phyloP scores from a whole-genome alignment of 2,329 filamentous ascomycete species.

The Pestalotiopsis sp. region DNA sequence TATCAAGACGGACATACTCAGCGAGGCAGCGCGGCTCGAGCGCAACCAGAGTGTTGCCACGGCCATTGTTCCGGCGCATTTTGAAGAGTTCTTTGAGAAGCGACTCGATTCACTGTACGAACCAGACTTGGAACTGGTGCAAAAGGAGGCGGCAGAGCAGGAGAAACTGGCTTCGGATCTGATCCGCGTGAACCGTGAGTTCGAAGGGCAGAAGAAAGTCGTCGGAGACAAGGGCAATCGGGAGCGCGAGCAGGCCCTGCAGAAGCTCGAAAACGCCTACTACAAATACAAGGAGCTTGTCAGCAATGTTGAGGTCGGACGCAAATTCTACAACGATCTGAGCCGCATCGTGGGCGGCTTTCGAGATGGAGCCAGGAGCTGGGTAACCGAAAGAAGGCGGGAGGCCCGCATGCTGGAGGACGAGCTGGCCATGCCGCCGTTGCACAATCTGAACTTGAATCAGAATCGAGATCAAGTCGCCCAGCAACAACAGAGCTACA shows the following conservation, averaged over 20 bases:
- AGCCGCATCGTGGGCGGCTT: slow-evolving; percentile 84
- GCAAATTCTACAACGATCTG: slow-evolving; percentile 97
- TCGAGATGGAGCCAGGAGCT: slow-evolving; percentile 73
- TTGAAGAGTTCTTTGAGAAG: slow-evolving; percentile 87
- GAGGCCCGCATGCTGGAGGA: slow-evolving; percentile 71
- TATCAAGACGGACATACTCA: slow-evolving; percentile 81
- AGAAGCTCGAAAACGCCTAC: slow-evolving; percentile 87
- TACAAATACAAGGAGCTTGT: slow-evolving; percentile 97
- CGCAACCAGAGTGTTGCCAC: slow-evolving; percentile 79
- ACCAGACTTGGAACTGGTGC: slow-evolving; percentile 70
- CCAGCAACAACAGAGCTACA: slow-evolving; percentile 1
- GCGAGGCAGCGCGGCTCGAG: slow-evolving; percentile 83
- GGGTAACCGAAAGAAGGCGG: slow-evolving; percentile 77
- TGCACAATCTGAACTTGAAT: slow-evolving; percentile 28
- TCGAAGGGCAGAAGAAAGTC: slow-evolving; percentile 70
- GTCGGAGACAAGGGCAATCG: slow-evolving; percentile 63
- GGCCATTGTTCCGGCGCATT: slow-evolving; percentile 83
- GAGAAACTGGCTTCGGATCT: slow-evolving; percentile 70
- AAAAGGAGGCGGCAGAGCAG: slow-evolving; percentile 76
- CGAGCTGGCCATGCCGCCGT: slow-evolving; percentile 34
- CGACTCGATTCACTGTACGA: slow-evolving; percentile 79
- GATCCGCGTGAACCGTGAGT: slow-evolving; percentile 75
- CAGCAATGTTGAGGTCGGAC: slow-evolving; percentile 84
- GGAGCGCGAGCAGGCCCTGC: slow-evolving; percentile 84
- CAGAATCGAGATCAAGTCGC: not conserved